Evolutionary conservation across 1,284 basidiomycete genomes (phyloP), one percentile per base, ranked within the genome.

Genomic region (Sporisorium graminicola): DNA sequence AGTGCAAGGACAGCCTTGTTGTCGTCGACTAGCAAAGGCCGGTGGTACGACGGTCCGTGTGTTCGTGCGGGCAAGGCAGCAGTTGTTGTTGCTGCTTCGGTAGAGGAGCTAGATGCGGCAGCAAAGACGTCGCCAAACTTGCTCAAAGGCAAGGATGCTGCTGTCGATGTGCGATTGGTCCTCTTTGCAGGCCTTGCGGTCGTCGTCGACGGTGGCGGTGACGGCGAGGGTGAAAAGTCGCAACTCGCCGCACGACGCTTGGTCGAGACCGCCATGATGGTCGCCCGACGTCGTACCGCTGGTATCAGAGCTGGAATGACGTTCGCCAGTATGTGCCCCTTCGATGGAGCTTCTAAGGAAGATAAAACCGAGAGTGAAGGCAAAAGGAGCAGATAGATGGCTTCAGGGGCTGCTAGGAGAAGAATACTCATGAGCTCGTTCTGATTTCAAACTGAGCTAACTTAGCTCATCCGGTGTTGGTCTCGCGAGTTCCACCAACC

Each of bases 1-100:
- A 88, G 62, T 14, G 73, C 74, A 1, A 58, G 27, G 35, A 79
- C 69, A 2, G 72, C 35, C 5, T 53, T 40, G 2, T 51, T 29
- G 1, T 53, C 31, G 16, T 65, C 58, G 9, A 84, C 66, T 7
- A 84, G 69, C 6, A 69, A 59, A 0, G 82, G 81, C 4, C 73
- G 52, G 42, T 84, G 82, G 52, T 84, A 82, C 9, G 33, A 26
- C 2, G 50, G 18, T 1, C 35, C 14, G 29, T 83, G 82, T 1
- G 9, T 24, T 26, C 79, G 61, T 9, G 68, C 49, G 6, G 73
- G 73, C 8, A 71, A 49, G 4, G 37, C 18, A 27, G 71, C 65
- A 10, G 61, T 42, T 13, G 37, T 7, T 5, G 29, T 5, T 5
- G 31, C 24, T 13, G 24, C 37, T 16, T 27, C 24, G 12, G 4